Evolutionary conservation across 2,329 filamentous ascomycete genomes (phyloP), one percentile per base, ranked within the genome.

Genomic region (Curvularia sp.): DNA sequence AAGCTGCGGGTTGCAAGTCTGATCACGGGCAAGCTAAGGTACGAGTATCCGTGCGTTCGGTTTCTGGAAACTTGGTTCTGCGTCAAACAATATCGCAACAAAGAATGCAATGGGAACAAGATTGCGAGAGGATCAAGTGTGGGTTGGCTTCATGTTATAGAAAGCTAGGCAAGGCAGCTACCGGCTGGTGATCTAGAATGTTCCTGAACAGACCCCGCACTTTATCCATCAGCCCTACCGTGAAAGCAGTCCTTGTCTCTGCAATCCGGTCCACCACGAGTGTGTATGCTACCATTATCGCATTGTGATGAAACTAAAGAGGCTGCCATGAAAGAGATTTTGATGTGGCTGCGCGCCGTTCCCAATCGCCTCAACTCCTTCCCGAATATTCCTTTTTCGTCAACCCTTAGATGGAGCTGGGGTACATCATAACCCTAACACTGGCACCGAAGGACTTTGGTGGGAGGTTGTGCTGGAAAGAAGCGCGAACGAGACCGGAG

Each of bases 371-470:
- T 35, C 33, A 57, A 57, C 54, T 50, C 54, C 54, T 50, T 50
- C 48, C 48, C 48, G 24, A 52, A 47, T 47, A 5, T 51, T 35
- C 33, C 28, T 43, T 9, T 28, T 42, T 39, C 52, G 22, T 12
- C 47, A 26, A 31, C 47, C 35, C 53, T 57, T 39, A 60, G 30
- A 53, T 38, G 20, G 58, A 57, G 54, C 58, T 57, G 12, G 92
- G 92, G 86, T 96, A 96, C 82, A 96, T 86, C 92, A 96, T 96
- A 82, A 96, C 87, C 83, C 92, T 89, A 84, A 95, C 90, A 75
- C 90, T 92, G 80, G 92, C 64, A 41, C 65, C 64, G 35, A 67
- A 67, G 78, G 92, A 93, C 85, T 92, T 92, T 75, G 93, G 87
- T 78, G 94, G 93, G 72, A 97, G 92, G 81, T 96, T 96, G 84